Evolutionary conservation across 208 protist genomes (phyloP).

Genomic region (Crithidia thermophila): DNA sequence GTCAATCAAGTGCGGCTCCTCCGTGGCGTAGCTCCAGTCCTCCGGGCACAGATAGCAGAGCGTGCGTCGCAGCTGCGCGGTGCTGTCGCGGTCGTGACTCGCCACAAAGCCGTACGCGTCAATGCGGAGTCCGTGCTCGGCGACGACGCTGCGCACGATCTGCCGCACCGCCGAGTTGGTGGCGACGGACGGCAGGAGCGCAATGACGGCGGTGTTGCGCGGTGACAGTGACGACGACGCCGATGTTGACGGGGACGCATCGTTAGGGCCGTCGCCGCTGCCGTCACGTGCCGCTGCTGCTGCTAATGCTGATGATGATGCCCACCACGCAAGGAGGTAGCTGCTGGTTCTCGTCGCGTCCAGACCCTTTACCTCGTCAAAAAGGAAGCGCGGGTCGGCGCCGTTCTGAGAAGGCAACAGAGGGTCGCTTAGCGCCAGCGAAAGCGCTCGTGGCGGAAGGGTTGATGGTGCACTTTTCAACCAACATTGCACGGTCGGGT

Average conservation of each 20-base stretch:
- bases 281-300: neutral
- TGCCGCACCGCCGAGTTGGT: conserved; percentile 15
- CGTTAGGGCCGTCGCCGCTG: neutral
- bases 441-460: too few relatives aligned
- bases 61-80: neutral
- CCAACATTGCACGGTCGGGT: conserved; percentile 23
- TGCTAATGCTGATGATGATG: neutral
- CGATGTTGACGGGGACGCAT: too few relatives aligned
- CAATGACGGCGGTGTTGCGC: conserved; percentile 26
- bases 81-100: conserved; percentile 10
- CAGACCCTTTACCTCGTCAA: conserved; percentile 26
- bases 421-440: conserved; percentile 23
- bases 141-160: conserved; percentile 22
- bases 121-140: conserved; percentile 21
- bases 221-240: too few relatives aligned
- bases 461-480: neutral
- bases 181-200: conserved; percentile 29
- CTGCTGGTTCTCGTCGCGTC: conserved; percentile 2
- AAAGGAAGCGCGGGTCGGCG: conserved; percentile 10
- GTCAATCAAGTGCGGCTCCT: conserved; percentile 17
- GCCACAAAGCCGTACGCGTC: conserved; percentile 31
- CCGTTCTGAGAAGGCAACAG: neutral
- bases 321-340: too few relatives aligned
- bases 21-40: conserved; percentile 33
- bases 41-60: conserved; percentile 30